Percentiles rank a stretch among this genome's conserved stretches.
Conservation (phyloP, 1,139 yeast genomes). For the Protomyces arabidopsidicola region DNA sequence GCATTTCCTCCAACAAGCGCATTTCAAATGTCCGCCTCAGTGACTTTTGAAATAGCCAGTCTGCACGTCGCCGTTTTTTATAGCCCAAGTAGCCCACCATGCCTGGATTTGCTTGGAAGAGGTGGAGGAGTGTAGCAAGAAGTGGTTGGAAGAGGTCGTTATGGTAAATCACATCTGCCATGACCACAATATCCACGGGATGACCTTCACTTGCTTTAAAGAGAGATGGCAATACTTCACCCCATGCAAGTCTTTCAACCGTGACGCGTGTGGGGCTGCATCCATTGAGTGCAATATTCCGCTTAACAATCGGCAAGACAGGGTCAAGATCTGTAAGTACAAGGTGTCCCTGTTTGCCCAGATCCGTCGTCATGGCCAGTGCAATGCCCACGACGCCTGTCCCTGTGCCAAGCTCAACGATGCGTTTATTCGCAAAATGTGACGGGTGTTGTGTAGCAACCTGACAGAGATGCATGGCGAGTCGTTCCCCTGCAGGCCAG, state of each 20-base stretch:
- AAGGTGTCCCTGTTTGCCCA: neutral
- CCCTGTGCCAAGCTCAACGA: constrained; percentile 20
- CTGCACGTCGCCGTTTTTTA: constrained; percentile 20
- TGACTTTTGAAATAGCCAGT: constrained; percentile 1
- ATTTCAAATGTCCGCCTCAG: neutral
- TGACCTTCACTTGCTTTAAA: neutral
- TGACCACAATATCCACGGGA: constrained; percentile 4
- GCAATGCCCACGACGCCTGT: constrained; percentile 20
- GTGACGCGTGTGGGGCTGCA: neutral
- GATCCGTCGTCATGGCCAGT: neutral
- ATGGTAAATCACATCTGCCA: constrained; percentile 20
- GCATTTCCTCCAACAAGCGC: neutral
- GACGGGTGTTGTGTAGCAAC: neutral
- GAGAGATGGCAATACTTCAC: neutral
- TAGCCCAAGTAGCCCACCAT: constrained; percentile 10
- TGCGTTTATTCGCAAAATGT: neutral
- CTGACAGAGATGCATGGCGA: constrained; percentile 6
- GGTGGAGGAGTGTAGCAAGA: neutral
- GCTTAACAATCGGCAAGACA: constrained; percentile 8
- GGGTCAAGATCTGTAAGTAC: constrained; percentile 4
- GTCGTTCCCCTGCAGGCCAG: constrained; percentile 23
- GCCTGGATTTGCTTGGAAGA: neutral
- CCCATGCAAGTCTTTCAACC: constrained; percentile 6
- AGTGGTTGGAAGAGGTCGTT: constrained; percentile 11
- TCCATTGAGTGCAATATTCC: constrained; percentile 4